These are phyloP conservation scores for Penicillium thymicola DNA, from an alignment of 2,329 filamentous ascomycete genomes.

Conservation along the genomic window DNA sequence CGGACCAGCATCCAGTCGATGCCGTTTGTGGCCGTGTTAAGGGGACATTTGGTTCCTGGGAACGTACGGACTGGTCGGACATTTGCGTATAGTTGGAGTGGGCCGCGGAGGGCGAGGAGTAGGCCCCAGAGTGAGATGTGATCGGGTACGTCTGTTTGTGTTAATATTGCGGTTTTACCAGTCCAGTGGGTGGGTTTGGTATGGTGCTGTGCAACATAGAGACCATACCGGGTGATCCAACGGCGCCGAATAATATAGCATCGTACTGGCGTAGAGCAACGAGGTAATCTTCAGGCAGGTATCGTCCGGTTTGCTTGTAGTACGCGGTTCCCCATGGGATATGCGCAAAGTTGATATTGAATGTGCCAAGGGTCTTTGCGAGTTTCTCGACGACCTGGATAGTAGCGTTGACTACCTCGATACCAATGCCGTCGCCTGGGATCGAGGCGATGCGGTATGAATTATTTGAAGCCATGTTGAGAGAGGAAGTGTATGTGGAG, in stretches of 20 bases:
- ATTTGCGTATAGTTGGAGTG: slow-evolving; percentile 57
- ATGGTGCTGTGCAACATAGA: background rate
- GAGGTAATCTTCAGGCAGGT: slow-evolving; percentile 52
- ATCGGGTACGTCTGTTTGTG: slow-evolving; percentile 50
- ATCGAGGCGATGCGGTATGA: slow-evolving; percentile 57
- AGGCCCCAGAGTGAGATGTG: slow-evolving; percentile 56
- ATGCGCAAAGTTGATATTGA: slow-evolving; percentile 50
- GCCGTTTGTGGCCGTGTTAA: slow-evolving; percentile 48
- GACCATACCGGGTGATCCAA: slow-evolving; percentile 52
- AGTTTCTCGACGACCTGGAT: slow-evolving; percentile 48
- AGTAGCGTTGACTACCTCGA: slow-evolving; percentile 60
- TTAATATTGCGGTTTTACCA: background rate
- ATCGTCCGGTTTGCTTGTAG: slow-evolving; percentile 52
- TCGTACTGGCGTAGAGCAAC: slow-evolving; percentile 52
- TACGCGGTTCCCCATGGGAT: slow-evolving; percentile 40
- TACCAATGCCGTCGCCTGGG: slow-evolving; percentile 62
- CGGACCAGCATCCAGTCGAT: slow-evolving; percentile 57
- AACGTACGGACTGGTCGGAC: slow-evolving; percentile 52
- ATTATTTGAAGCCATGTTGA: slow-evolving; percentile 3
- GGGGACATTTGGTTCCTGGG: slow-evolving; percentile 50
- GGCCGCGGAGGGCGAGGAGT: slow-evolving; percentile 51
- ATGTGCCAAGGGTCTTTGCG: slow-evolving; percentile 43
- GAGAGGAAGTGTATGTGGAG: background rate
- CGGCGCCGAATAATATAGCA: slow-evolving; percentile 59
- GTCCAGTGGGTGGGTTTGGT: too few species aligned